Conservation (phyloP, 2,329 filamentous ascomycete species). For the Cryphonectria radicalis region DNA sequence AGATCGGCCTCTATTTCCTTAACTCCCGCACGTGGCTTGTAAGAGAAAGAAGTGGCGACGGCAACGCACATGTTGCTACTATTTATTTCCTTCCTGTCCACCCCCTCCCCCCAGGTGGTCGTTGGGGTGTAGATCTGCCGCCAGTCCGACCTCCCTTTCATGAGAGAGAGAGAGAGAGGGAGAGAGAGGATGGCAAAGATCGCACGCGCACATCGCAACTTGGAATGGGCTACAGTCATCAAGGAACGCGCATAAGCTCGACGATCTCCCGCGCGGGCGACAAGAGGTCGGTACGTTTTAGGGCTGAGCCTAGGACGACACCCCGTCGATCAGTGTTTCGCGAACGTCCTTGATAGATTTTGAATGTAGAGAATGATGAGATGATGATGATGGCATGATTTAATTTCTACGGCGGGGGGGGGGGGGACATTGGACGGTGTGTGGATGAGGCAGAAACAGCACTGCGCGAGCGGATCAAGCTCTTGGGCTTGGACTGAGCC, state of each 20-base stretch:
- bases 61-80: neutral
- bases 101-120: neutral
- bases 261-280: conserved; percentile 15
- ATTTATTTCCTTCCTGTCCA: neutral
- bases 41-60: neutral
- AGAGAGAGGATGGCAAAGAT: neutral
- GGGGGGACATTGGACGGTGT: neutral
- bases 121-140: neutral
- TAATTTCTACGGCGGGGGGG: neutral
- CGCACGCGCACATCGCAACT: neutral
- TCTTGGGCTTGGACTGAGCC: neutral
- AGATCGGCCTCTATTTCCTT: neutral
- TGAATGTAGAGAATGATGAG: neutral
- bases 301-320: conserved; percentile 14
- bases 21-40: neutral
- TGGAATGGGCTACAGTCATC: neutral
- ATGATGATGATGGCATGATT: too few species aligned
- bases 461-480: neutral
- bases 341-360: neutral
- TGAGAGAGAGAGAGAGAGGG: neutral
- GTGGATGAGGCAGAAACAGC: neutral
- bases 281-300: neutral
- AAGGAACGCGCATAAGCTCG: conserved; percentile 15
- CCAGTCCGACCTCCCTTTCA: neutral
- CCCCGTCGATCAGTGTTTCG: conserved; percentile 1